Evolutionary conservation across 169 alveolate species (phyloP), one percentile per base, ranked within the genome.

Genomic region (Plasmodium coatneyi): DNA sequence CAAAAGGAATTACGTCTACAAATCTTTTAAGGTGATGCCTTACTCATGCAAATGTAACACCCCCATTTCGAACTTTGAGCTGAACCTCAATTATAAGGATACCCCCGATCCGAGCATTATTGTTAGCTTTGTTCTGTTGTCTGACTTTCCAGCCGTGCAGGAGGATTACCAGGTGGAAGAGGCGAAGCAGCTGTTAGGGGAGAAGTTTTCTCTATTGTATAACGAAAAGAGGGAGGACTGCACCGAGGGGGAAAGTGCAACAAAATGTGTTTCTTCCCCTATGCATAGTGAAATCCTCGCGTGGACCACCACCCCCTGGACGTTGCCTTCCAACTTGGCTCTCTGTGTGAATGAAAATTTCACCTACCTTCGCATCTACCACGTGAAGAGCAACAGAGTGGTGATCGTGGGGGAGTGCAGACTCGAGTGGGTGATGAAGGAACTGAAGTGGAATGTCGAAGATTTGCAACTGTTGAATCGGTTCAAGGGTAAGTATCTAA

Each of bases 261-360:
- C 9, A 19, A 30, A 36, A 4, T 9, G n/a, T 1, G 76, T 66
- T 3, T 22, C 14, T 7, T 5, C 14, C 36, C 30, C 10, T n/a
- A 3, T 0, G 1, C 7, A 25, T 12, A 79, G n/a, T 16, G 94
- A 89, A 80, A n/a, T 80, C 2, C 7, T 99, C 2, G 99, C 99
- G 46, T 99, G 99, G 99, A 99, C 99, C 49, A 99, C 99, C 14
- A 99, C 99, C 0, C 99, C 99, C 3, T 99, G 99, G 99, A 99
- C 99, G 0, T 97, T 99, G n/a, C 99, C 99, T 0, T 96, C 99
- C 34, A 99, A 99, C 95, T 93, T 98, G 76, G 99, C 99, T 71
- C 95, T 98, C 36, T 98, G 99, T 54, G 99, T 98, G 36, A 97
- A 99, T 96, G 99, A 99, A 30, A 97, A 96, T 34, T 96, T 98